These are phyloP conservation scores for Iodosphaeria phyllophila DNA, from an alignment of 2,329 filamentous ascomycete species.

Conservation along the genomic window DNA sequence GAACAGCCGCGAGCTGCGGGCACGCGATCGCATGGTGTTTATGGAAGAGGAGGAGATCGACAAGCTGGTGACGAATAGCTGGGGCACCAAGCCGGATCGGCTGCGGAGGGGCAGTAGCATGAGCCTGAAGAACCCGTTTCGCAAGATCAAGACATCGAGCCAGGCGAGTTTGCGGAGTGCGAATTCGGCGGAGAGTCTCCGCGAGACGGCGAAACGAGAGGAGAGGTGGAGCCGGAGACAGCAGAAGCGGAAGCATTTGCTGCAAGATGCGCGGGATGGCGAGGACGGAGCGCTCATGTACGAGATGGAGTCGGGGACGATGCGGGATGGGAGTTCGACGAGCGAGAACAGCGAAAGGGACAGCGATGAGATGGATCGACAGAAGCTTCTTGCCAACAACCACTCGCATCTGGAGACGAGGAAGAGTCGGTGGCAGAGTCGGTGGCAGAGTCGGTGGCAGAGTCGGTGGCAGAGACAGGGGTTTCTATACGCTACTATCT, in stretches of 20 bases:
- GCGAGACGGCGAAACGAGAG: constrained; percentile 29
- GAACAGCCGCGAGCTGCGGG: constrained; percentile 49
- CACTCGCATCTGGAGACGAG: constrained; percentile 26
- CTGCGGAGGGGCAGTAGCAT: constrained; percentile 28
- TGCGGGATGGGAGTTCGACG: constrained; percentile 46
- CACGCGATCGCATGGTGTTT: constrained; percentile 51
- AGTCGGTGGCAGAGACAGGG: constrained; percentile 34
- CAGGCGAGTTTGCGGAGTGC: constrained; percentile 15
- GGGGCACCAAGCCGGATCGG: constrained; percentile 23
- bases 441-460: constrained; percentile 29
- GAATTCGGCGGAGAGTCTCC: constrained; percentile 28
- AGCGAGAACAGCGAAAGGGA: constrained; percentile 43
- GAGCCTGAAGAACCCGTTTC: constrained; percentile 28
- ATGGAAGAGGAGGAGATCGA: constrained; percentile 60
- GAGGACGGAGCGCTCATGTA: constrained; percentile 67
- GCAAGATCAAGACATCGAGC: constrained; percentile 19
- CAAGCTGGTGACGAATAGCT: constrained; percentile 33
- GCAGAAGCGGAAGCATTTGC: constrained; percentile 32
- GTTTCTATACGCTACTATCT: constrained; percentile 31
- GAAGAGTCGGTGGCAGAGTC: constrained; percentile 32
- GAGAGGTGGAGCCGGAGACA: constrained; percentile 28
- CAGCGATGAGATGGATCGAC: constrained; percentile 37
- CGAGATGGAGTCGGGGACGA: constrained; percentile 54
- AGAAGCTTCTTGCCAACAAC: constrained; percentile 26
- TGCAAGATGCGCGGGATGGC: constrained; percentile 34